A percentile compares a stretch with the other conserved stretches of the same genome.
These are phyloP conservation scores for Luffa acutangula DNA, from an alignment of 306 rosid species.

Conservation along the genomic window DNA sequence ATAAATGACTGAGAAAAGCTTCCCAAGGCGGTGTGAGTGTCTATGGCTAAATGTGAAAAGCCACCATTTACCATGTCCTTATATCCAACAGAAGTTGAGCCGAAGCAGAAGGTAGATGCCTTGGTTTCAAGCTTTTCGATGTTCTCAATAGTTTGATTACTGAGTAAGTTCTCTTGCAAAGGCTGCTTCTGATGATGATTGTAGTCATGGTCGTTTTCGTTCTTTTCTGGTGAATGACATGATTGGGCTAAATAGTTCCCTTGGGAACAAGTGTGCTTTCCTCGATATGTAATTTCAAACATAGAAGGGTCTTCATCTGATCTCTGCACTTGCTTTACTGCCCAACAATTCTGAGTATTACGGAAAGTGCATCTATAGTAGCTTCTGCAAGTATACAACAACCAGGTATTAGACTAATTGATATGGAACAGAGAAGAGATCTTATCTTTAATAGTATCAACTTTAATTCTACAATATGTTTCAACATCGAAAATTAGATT, in stretches of 20 bases:
- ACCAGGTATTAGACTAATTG: background rate
- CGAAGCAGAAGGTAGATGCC: conserved; percentile 41
- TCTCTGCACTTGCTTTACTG: conserved; percentile 93
- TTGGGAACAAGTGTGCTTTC: conserved; percentile 71
- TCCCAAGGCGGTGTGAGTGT: conserved; percentile 20
- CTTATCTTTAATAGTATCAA: background rate
- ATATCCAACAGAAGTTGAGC: conserved; percentile 43
- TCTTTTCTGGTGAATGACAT: conserved; percentile 42
- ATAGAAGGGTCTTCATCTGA: conserved; percentile 67
- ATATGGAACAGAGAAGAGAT: background rate
- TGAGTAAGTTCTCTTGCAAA: conserved; percentile 3
- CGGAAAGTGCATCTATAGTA: conserved; percentile 93
- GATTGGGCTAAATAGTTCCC: conserved; percentile 28
- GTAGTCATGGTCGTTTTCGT: background rate
- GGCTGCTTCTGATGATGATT: background rate
- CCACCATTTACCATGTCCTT: background rate
- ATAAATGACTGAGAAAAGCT: conserved; percentile 27
- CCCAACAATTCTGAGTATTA: conserved; percentile 65
- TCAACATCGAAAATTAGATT: background rate
- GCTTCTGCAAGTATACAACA: conserved; percentile 58
- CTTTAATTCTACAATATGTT: background rate
- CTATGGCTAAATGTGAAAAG: conserved; percentile 7
- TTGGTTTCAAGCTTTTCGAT: conserved; percentile 10
- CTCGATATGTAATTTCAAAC: conserved; percentile 74
- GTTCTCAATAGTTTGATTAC: conserved; percentile 18